These are phyloP conservation scores for Ceratobasidium theobromae DNA, from an alignment of 1,284 basidiomycete genomes.

Conservation along the genomic window DNA sequence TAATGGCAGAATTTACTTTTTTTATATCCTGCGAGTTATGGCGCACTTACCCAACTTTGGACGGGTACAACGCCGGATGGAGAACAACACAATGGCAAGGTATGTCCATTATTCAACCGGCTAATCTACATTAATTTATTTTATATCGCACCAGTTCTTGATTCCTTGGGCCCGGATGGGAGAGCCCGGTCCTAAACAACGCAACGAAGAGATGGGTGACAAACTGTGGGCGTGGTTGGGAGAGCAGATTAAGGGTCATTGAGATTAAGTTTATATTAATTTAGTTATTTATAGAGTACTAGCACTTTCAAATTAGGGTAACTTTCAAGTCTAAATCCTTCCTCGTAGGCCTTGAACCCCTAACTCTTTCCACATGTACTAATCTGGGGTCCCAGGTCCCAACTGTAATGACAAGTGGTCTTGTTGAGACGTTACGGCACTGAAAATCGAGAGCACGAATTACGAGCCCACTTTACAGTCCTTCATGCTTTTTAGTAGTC, in stretches of 20 bases:
- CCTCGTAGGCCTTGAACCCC: too few species aligned
- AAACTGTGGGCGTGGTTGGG: conserved; percentile 49
- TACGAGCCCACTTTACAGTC: too few species aligned
- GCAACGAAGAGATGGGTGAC: conserved; percentile 42
- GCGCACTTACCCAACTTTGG: conserved; percentile 52
- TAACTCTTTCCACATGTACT: too few species aligned
- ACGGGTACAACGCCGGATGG: conserved; percentile 52
- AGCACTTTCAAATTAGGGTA: too few species aligned
- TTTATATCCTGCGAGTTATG: conserved; percentile 41
- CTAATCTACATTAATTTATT: conserved; percentile 22
- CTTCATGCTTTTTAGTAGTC: too few species aligned
- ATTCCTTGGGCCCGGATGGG: conserved; percentile 52
- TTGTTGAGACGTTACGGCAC: too few species aligned
- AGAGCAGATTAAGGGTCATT: conserved; percentile 41
- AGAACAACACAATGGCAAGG: conserved; percentile 47
- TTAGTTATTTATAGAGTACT: too few species aligned
- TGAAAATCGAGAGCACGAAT: too few species aligned
- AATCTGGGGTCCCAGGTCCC: too few species aligned
- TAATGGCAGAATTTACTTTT: conserved; percentile 39
- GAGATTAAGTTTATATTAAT: too few species aligned
- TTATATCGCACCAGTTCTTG: conserved; percentile 46
- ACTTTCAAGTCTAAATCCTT: too few species aligned
- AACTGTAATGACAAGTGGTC: too few species aligned
- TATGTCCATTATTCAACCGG: conserved; percentile 41
- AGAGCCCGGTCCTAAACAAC: conserved; percentile 34